Evolutionary conservation across 2,329 filamentous ascomycete species (phyloP).

Genomic region (Penicillium sp.): DNA sequence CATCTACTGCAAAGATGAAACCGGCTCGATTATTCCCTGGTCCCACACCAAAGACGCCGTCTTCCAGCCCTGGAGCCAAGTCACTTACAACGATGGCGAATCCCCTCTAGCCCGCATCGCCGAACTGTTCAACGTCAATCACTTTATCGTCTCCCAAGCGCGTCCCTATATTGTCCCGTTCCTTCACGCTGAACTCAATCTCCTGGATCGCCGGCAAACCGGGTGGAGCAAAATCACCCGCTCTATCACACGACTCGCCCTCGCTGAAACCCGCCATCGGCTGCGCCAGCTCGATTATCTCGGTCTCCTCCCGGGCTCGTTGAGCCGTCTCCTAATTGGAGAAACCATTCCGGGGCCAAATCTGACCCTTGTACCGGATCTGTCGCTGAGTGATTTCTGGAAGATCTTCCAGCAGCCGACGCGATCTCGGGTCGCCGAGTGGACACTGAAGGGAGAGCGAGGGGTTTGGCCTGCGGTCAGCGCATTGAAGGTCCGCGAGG

Average conservation of each 20-base stretch:
- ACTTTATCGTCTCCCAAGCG: constrained; percentile 91
- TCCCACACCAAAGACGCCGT: constrained; percentile 54
- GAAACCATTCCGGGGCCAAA: constrained; percentile 73
- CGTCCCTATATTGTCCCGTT: constrained; percentile 85
- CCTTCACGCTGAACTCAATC: constrained; percentile 72
- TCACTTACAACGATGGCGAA: constrained; percentile 60
- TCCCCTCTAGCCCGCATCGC: constrained; percentile 65
- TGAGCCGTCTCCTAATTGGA: constrained; percentile 73
- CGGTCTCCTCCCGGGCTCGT: constrained; percentile 61
- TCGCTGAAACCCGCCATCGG: constrained; percentile 72
- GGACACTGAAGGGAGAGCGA: constrained; percentile 76
- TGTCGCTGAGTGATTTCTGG: constrained; percentile 66
- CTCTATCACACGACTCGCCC: constrained; percentile 57
- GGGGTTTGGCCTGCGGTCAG: constrained; percentile 88
- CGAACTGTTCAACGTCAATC: constrained; percentile 86
- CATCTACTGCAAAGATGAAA: constrained; percentile 71
- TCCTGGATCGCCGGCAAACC: constrained; percentile 57
- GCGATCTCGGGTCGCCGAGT: constrained; percentile 67
- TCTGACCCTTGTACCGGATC: constrained; percentile 74
- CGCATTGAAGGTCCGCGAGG: constrained; percentile 73
- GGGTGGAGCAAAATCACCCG: constrained; percentile 55
- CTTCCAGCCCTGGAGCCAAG: constrained; percentile 63
- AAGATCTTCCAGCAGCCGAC: constrained; percentile 79
- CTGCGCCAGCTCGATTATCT: constrained; percentile 75
- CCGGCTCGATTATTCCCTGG: constrained; percentile 69